Evolutionary conservation across 2,329 filamentous ascomycete species (phyloP).

Genomic region (Tolypocladium amazonense): DNA sequence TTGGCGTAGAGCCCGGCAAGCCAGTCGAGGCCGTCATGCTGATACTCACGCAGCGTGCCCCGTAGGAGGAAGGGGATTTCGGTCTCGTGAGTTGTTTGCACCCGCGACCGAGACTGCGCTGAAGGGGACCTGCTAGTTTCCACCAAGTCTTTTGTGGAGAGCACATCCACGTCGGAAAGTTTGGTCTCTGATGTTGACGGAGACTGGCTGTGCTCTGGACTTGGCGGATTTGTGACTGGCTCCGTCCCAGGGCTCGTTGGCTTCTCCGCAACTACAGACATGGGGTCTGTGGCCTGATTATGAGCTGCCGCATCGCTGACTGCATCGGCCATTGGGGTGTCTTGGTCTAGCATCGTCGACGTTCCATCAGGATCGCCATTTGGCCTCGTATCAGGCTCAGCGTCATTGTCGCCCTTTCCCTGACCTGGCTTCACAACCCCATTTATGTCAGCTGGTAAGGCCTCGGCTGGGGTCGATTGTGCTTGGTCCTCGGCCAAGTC

Average conservation of each 20-base stretch:
- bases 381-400: neutral
- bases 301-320: neutral
- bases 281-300: neutral
- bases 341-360: neutral
- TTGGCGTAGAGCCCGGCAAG: slow-evolving; percentile 86
- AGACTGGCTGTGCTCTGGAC: slow-evolving; percentile 34
- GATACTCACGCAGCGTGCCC: slow-evolving; percentile 86
- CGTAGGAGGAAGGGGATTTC: slow-evolving; percentile 74
- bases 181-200: slow-evolving; percentile 40
- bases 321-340: neutral
- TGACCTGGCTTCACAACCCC: neutral
- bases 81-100: slow-evolving; percentile 42
- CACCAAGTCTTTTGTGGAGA: slow-evolving; percentile 25
- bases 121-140: slow-evolving; percentile 21
- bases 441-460: neutral
- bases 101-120: slow-evolving; percentile 14
- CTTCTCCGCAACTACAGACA: slow-evolving; percentile 11
- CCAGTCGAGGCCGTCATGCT: slow-evolving; percentile 96
- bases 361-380: neutral
- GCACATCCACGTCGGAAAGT: slow-evolving; percentile 36
- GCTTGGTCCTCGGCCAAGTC: neutral
- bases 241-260: slow-evolving; percentile 31
- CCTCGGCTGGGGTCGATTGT: neutral
- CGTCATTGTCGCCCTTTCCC: neutral
- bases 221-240: slow-evolving; percentile 29